Conservation (phyloP, 208 protist species). For the Leishmania tarentolae region DNA sequence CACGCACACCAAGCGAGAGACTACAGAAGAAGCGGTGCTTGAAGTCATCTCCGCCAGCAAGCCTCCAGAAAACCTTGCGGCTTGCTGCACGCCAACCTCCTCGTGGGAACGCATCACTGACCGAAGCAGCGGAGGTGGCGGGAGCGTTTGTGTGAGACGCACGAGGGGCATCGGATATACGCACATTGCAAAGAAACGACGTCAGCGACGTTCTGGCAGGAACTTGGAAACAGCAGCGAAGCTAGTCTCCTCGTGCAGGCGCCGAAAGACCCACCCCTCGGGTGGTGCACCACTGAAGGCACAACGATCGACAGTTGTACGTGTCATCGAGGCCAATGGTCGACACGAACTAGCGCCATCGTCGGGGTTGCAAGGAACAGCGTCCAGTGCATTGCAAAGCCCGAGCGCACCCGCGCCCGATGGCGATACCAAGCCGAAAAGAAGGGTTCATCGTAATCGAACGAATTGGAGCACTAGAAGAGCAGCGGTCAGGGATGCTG, state of each 20-base stretch:
- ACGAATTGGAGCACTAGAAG: not conserved
- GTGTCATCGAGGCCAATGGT: slow-evolving; percentile 11
- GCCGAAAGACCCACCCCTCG: too few species aligned
- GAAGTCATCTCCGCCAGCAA: slow-evolving; percentile 5
- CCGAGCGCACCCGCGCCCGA: slow-evolving; percentile 28
- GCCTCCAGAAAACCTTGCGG: not conserved
- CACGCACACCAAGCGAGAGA: not conserved
- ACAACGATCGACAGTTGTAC: slow-evolving; percentile 1
- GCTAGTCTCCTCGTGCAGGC: not conserved
- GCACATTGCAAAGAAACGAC: not conserved
- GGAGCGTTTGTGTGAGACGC: slow-evolving; percentile 3
- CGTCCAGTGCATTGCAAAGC: slow-evolving; percentile 24
- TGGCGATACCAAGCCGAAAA: not conserved
- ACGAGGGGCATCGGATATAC: not conserved
- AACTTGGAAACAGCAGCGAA: not conserved
- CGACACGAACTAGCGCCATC: not conserved
- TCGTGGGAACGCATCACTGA: not conserved
- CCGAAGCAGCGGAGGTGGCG: not conserved
- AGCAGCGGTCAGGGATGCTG: too few species aligned
- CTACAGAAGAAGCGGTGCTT: not conserved
- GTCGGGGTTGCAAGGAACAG: slow-evolving; percentile 2
- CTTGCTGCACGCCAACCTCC: not conserved
- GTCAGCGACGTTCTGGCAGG: not conserved
- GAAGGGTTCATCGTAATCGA: too few species aligned
- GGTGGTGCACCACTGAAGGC: not conserved